Evolutionary conservation across 352 stramenopile species (phyloP), one percentile per base, ranked within the genome.

Genomic region (Phytopythium helicoides): DNA sequence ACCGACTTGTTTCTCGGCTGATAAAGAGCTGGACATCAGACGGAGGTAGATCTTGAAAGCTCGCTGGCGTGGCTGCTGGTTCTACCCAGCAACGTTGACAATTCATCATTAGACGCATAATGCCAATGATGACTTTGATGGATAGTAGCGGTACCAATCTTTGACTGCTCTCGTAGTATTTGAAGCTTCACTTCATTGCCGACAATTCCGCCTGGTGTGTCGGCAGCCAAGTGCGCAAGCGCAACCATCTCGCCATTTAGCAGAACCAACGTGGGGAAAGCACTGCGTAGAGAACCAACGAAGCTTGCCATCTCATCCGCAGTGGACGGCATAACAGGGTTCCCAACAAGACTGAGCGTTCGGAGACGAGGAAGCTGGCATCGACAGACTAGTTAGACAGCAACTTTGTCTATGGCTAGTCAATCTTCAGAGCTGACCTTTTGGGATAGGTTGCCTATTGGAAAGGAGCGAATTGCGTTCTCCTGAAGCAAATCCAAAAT

Each of bases 211-310:
- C 10, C n/a, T 9, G 36, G 18, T 6, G 36, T n/a, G 8, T n/a
- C 36, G 21, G 42, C 28, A 7, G 62, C 26, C 19, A 73, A 42
- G 19, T 54, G 48, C 2, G 53, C 65, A 16, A 91, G 64, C 1
- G 64, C 80, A 21, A 87, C 40, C 1, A 76, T 64, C 52, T 91
- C 66, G 0, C 73, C 73, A 31, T 89, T 84, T 42, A 91, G 42
- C 21, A 66, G 67, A 11, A 86, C 57, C 7, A 91, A 54, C 12
- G 65, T 48, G 0, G 77, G 68, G 19, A 87, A 75, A 2, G 66
- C 63, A 3, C 54, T 51, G 6, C 53, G 52, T 8, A 78, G 28
- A 9, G n/a, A 40, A 12, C 11, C 31, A 14, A 21, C n/a, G 6
- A 51, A 38, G 16, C 28, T 18, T 1, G 54, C 54, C 8, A 33